Evolutionary conservation across 2,329 filamentous ascomycete genomes (phyloP).

Genomic region (Phaeosphaeriaceae sp.): DNA sequence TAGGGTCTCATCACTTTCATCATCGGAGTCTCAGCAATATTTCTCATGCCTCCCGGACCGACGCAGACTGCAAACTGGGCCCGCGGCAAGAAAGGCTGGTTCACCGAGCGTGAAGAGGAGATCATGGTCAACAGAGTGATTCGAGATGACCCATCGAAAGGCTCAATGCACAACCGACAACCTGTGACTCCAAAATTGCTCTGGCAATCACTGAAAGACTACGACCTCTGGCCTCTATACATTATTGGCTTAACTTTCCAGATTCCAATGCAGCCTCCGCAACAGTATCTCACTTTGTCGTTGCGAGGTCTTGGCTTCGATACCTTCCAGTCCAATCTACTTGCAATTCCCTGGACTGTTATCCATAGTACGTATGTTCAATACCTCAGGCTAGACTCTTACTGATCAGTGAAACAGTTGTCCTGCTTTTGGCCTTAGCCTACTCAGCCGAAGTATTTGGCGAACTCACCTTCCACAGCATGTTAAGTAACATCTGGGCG

Average conservation of each 20-base stretch:
- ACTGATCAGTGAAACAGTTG: conserved; percentile 10
- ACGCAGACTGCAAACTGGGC: conserved; percentile 37
- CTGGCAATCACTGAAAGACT: conserved; percentile 28
- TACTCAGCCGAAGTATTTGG: neutral
- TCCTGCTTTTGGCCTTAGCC: conserved; percentile 10
- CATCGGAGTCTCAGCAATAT: conserved; percentile 22
- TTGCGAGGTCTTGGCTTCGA: conserved; percentile 66
- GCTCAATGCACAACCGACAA: conserved; percentile 66
- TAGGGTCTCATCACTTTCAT: conserved; percentile 27
- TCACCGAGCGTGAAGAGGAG: conserved; percentile 68
- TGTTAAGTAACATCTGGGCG: neutral
- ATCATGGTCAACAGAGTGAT: conserved; percentile 69
- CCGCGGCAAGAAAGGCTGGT: conserved; percentile 62
- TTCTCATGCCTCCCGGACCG: conserved; percentile 32
- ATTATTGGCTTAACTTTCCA: conserved; percentile 25
- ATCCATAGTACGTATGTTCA: conserved; percentile 21
- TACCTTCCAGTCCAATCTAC: conserved; percentile 68
- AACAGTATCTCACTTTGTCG: conserved; percentile 57
- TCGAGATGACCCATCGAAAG: conserved; percentile 61
- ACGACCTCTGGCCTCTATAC: conserved; percentile 34
- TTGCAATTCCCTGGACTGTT: conserved; percentile 59
- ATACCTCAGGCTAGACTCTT: conserved; percentile 15
- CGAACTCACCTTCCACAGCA: neutral
- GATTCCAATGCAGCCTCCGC: conserved; percentile 17
- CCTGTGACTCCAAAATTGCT: conserved; percentile 44